These are phyloP conservation scores for Monosporascus sp. DNA, from an alignment of 2,329 filamentous ascomycete genomes.

Conservation along the genomic window DNA sequence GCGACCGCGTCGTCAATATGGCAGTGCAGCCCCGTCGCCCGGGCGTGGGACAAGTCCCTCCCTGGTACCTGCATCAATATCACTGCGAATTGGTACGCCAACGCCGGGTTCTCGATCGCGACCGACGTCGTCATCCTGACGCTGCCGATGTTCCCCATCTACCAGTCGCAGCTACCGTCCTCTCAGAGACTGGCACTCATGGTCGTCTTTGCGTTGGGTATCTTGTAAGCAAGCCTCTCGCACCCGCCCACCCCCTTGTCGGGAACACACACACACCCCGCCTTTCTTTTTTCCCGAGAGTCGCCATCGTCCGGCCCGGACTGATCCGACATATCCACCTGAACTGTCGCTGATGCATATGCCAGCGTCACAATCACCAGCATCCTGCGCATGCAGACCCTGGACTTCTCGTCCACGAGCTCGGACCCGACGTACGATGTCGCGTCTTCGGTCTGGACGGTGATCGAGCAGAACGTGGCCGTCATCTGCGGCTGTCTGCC, in stretches of 20 bases:
- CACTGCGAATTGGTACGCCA: constrained; percentile 43
- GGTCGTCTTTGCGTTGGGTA: constrained; percentile 36
- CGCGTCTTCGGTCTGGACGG: constrained; percentile 32
- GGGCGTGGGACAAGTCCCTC: constrained; percentile 39
- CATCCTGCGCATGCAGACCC: constrained; percentile 34
- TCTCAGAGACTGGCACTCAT: constrained; percentile 37
- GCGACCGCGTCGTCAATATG: constrained; percentile 40
- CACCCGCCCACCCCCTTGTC: neutral
- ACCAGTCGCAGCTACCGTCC: constrained; percentile 35
- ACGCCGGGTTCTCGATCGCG: constrained; percentile 41
- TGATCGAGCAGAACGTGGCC: constrained; percentile 33
- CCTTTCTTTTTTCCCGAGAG: too few relatives aligned
- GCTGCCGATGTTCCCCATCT: constrained; percentile 44
- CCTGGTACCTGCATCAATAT: constrained; percentile 39
- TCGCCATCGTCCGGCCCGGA: too few relatives aligned
- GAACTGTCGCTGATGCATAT: neutral
- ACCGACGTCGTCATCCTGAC: constrained; percentile 41
- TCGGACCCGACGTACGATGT: constrained; percentile 30
- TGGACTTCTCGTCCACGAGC: constrained; percentile 32
- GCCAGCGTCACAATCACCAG: constrained; percentile 33
- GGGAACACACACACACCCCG: neutral
- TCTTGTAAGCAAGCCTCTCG: constrained; percentile 29
- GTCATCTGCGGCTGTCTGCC: constrained; percentile 35
- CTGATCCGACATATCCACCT: too few relatives aligned
- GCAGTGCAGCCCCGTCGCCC: constrained; percentile 43